Evolutionary conservation across 208 protist genomes (phyloP).

Genomic region (Acanthamoeba castellanii): DNA sequence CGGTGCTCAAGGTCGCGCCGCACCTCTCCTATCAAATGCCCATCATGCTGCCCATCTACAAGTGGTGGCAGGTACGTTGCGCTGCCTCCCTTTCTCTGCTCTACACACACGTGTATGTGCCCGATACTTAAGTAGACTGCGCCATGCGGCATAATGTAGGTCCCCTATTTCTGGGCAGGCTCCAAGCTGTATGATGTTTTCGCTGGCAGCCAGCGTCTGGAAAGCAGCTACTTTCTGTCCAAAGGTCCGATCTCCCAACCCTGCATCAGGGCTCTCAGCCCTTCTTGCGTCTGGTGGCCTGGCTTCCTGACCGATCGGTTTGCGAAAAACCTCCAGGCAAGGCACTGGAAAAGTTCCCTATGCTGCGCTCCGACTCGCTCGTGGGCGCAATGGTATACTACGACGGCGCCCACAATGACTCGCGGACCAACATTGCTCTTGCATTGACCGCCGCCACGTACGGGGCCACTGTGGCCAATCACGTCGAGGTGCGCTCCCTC

Average conservation of each 20-base stretch:
- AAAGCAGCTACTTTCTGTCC: conserved; percentile 46
- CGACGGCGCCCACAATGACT: conserved; percentile 94
- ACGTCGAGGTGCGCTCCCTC: conserved; percentile 86
- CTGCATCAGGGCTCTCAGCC: background rate
- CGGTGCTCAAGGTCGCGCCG: conserved; percentile 95
- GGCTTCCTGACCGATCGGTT: background rate
- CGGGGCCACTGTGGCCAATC: conserved; percentile 94
- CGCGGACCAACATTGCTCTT: conserved; percentile 95
- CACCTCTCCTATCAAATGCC: conserved; percentile 94
- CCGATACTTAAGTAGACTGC: too few species aligned
- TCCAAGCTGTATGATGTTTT: conserved; percentile 39
- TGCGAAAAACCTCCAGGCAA: background rate
- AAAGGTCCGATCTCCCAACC: background rate
- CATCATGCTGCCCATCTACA: conserved; percentile 84
- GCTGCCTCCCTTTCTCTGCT: background rate
- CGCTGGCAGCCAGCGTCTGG: conserved; percentile 13
- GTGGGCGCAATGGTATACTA: conserved; percentile 95
- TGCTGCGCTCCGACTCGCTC: conserved; percentile 87
- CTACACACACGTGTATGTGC: too few species aligned
- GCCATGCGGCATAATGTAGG: background rate
- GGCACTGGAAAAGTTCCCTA: conserved; percentile 38
- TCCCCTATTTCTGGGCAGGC: conserved; percentile 39
- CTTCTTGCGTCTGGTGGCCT: background rate
- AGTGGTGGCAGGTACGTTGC: background rate
- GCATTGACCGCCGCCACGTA: conserved; percentile 95